A percentile compares a stretch with the other conserved stretches of the same genome.
phyloP scores from a whole-genome alignment of 139 green algal genomes.

The Chlorella sp. region DNA sequence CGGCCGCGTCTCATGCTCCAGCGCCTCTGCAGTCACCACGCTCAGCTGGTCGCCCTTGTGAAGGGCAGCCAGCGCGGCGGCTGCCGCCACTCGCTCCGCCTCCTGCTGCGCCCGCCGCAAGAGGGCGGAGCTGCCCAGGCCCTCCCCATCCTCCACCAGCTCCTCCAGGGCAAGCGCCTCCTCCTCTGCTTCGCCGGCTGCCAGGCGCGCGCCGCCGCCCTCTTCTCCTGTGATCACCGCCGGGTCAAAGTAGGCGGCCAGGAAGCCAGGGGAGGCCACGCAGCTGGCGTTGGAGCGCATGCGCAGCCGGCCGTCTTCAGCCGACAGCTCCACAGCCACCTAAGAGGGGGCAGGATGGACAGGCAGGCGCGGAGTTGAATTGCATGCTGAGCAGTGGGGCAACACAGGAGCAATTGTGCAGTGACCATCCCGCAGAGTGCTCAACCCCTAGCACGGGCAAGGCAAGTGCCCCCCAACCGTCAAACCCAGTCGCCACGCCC shows the following conservation, averaged over 20 bases:
- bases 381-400: too few species aligned
- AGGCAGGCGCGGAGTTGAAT: neutral
- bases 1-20: conserved; percentile 80
- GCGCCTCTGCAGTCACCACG: conserved; percentile 2
- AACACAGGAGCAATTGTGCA: too few species aligned
- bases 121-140: neutral
- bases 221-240: neutral
- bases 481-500: too few species aligned
- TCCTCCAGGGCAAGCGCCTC: neutral
- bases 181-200: neutral
- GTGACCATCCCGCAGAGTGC: too few species aligned
- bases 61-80: conserved; percentile 28
- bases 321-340: conserved; percentile 60
- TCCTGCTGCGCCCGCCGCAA: conserved; percentile 10
- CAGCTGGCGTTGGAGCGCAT: conserved; percentile 58
- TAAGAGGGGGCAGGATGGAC: neutral
- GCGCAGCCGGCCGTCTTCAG: conserved; percentile 38
- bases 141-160: neutral
- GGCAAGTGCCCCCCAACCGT: too few species aligned
- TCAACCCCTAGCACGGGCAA: too few species aligned
- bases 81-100: neutral
- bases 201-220: neutral
- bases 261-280: conserved; percentile 67
- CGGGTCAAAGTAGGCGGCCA: conserved; percentile 21
- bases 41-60: neutral